Conservation (phyloP, 2,329 filamentous ascomycete genomes). For the Talaromyces rugulosus region DNA sequence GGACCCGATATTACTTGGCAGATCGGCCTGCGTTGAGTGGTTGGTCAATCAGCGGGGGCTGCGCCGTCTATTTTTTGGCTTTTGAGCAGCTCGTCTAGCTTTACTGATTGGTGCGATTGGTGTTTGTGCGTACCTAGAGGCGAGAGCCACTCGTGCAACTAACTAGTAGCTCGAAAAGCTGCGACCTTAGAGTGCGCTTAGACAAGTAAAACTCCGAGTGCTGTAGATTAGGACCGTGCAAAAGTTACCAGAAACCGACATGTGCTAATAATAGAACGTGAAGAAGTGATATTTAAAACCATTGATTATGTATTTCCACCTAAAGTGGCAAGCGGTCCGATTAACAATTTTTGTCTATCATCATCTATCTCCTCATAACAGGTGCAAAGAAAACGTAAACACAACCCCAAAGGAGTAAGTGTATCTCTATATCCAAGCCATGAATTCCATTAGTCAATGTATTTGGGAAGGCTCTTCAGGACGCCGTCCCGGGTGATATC, state of each 20-base stretch:
- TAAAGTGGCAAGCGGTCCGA: not conserved
- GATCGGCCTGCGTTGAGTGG: not conserved
- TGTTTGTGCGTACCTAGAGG: not conserved
- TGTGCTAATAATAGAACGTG: not conserved
- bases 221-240: too few relatives aligned
- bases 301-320: not conserved
- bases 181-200: not conserved
- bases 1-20: not conserved
- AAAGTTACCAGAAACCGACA: not conserved
- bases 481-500: slow-evolving; percentile 46
- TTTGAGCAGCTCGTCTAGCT: not conserved
- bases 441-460: slow-evolving; percentile 31
- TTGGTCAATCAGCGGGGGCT: not conserved
- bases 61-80: not conserved
- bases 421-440: not conserved
- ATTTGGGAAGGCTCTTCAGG: slow-evolving; percentile 49
- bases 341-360: not conserved
- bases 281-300: not conserved
- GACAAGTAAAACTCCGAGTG: not conserved
- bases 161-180: too few relatives aligned
- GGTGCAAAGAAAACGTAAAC: not conserved
- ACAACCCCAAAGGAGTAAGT: not conserved
- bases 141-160: not conserved
- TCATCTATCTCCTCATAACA: not conserved
- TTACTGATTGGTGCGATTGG: not conserved